These are phyloP conservation scores for Leishmania gerbilli DNA, from an alignment of 208 protist species.

Conservation along the genomic window DNA sequence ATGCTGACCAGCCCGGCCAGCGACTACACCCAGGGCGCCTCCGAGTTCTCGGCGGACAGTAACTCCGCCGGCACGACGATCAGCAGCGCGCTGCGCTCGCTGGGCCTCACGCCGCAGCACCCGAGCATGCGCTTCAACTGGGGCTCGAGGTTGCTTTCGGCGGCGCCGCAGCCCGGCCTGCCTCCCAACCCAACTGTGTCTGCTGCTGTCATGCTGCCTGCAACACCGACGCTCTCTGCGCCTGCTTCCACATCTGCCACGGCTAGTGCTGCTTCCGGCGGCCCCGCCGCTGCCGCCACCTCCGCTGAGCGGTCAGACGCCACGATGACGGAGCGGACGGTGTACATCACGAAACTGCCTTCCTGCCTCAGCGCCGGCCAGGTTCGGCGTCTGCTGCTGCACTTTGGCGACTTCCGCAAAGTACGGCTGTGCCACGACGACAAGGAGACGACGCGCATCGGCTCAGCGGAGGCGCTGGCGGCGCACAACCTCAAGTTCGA, in stretches of 20 bases:
- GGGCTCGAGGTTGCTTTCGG: conserved; percentile 9
- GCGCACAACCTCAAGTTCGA: conserved; percentile 27
- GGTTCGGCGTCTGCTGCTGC: conserved; percentile 68
- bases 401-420: conserved; percentile 88
- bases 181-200: background rate
- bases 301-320: conserved; percentile 41
- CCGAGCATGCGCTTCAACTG: conserved; percentile 20
- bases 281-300: background rate
- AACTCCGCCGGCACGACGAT: conserved; percentile 5
- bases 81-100: conserved; percentile 15
- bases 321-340: conserved; percentile 60
- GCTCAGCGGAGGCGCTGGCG: conserved; percentile 29
- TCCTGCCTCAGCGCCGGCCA: conserved; percentile 56
- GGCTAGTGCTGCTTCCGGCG: background rate
- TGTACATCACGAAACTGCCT: conserved; percentile 86
- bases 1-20: conserved; percentile 44
- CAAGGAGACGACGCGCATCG: conserved; percentile 46
- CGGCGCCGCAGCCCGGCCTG: background rate
- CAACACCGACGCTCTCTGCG: background rate
- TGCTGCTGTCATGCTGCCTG: background rate
- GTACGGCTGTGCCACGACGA: conserved; percentile 81
- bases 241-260: background rate
- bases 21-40: conserved; percentile 53
- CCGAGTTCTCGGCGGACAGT: conserved; percentile 51
- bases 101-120: conserved; percentile 23